Evolutionary conservation across 192 early-diverging fungal species (phyloP).

Genomic region (Coemansia sp.): DNA sequence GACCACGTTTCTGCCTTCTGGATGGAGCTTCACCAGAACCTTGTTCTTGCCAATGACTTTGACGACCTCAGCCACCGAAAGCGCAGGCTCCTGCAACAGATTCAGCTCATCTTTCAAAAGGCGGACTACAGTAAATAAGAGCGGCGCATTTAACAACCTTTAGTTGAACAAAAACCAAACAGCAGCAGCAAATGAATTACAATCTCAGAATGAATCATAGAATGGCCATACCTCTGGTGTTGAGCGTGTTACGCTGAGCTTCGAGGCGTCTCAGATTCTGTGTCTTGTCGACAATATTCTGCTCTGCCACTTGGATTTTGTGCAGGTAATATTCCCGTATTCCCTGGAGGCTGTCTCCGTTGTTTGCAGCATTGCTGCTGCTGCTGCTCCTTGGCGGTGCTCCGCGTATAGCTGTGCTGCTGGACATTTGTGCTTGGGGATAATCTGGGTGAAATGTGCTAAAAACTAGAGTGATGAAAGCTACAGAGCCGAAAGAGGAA

Average conservation of each 20-base stretch:
- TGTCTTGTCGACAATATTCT: constrained; percentile 83
- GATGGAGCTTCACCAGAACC: constrained; percentile 87
- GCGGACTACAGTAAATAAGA: constrained; percentile 66
- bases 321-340: constrained; percentile 74
- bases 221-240: constrained; percentile 76
- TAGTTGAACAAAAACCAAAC: background rate
- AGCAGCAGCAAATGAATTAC: background rate
- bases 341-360: constrained; percentile 24
- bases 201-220: background rate
- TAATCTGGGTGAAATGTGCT: background rate
- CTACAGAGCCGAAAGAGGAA: background rate
- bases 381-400: constrained; percentile 8
- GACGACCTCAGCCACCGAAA: constrained; percentile 95
- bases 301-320: constrained; percentile 87
- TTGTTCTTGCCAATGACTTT: constrained; percentile 99
- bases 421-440: constrained; percentile 22
- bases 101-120: constrained; percentile 95
- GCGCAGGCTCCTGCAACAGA: constrained; percentile 94
- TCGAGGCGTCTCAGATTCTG: constrained; percentile 97
- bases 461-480: background rate
- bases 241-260: constrained; percentile 97
- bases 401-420: constrained; percentile 36
- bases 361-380: constrained; percentile 2
- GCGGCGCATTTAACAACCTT: too few species aligned
- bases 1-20: constrained; percentile 98